phyloP scores from a whole-genome alignment of 2,329 filamentous ascomycete genomes.

The Hortaea werneckii region DNA sequence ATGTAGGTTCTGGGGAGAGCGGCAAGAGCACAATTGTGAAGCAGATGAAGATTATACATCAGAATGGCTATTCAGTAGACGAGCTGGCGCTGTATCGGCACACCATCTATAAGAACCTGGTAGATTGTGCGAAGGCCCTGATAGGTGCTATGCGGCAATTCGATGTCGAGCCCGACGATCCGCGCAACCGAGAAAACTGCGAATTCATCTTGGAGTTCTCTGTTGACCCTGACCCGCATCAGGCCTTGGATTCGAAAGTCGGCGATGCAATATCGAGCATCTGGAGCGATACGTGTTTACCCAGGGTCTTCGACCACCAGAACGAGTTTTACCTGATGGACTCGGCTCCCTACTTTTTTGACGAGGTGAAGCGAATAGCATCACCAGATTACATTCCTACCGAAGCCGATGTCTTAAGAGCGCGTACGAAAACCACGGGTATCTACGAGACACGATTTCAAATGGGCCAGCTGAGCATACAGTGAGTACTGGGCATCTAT shows the following conservation, averaged over 20 bases:
- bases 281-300: slow-evolving; percentile 81
- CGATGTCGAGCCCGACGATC: slow-evolving; percentile 64
- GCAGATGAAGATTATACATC: slow-evolving; percentile 99
- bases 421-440: slow-evolving; percentile 94
- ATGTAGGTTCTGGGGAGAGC: slow-evolving; percentile 97
- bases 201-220: slow-evolving; percentile 79
- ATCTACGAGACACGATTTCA: slow-evolving; percentile 98
- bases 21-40: slow-evolving; percentile 99
- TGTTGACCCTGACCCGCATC: slow-evolving; percentile 81
- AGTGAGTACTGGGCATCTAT: slow-evolving; percentile 51
- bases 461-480: slow-evolving; percentile 97
- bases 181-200: slow-evolving; percentile 62
- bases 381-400: slow-evolving; percentile 77
- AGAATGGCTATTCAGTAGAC: slow-evolving; percentile 92
- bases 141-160: slow-evolving; percentile 89
- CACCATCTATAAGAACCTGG: slow-evolving; percentile 95
- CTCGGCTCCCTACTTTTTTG: slow-evolving; percentile 97
- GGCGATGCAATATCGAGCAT: slow-evolving; percentile 74
- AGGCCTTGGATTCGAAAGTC: slow-evolving; percentile 68
- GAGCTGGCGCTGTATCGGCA: slow-evolving; percentile 89
- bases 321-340: slow-evolving; percentile 99
- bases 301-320: slow-evolving; percentile 78
- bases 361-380: slow-evolving; percentile 79
- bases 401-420: slow-evolving; percentile 89
- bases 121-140: slow-evolving; percentile 91